Evolutionary conservation across 2,329 filamentous ascomycete species (phyloP), one percentile per base, ranked within the genome.

Genomic region (Fusarium lateritium): DNA sequence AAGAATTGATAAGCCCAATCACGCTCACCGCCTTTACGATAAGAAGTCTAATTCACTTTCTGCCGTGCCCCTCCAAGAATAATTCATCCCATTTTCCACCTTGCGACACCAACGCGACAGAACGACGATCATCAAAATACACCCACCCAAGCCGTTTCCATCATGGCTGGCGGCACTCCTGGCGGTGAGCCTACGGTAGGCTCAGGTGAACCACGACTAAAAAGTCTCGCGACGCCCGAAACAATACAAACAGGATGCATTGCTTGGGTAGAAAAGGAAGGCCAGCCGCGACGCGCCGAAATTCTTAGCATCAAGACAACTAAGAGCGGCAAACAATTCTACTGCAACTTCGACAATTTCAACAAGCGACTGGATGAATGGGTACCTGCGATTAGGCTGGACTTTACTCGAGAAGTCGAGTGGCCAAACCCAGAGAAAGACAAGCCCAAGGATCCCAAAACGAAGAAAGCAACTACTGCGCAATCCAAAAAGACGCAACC

Each of bases 301-400:
- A 97, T 99, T 67, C 84, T 99, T n/a, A 96, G 94, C 62, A 97
- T 98, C 73, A 91, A 93, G 76, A 93, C 94, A 62, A 92, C 93
- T 22, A 97, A 97, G 80, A 95, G 93, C 75, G 91, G 92, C 17
- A 91, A 93, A 39, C 92, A 93, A 56, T 98, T 95, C 77, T 98
- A 98, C 80, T 97, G 97, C 75, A 97, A 98, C 79, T 98, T 98
- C 79, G 94, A 97, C 77, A 97, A 97, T 76, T 98, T 98, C 88
- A 98, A 98, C 82, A 98, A 98, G 80, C 86, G 85, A 70, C 80
- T 88, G 14, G 84, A 88, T 83, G 96, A 99, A 84, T 99, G 96
- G 96, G 91, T 99, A 11, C 86, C 92, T 3, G 88, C 92, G 31
- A 85, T 88, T 36, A 89, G 96, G 36, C 93, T 99, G 71, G 94